Evolutionary conservation across 495 filamentous ascomycete species (phyloP), one percentile per base, ranked within the genome.

Genomic region (Emericellopsis terricola): DNA sequence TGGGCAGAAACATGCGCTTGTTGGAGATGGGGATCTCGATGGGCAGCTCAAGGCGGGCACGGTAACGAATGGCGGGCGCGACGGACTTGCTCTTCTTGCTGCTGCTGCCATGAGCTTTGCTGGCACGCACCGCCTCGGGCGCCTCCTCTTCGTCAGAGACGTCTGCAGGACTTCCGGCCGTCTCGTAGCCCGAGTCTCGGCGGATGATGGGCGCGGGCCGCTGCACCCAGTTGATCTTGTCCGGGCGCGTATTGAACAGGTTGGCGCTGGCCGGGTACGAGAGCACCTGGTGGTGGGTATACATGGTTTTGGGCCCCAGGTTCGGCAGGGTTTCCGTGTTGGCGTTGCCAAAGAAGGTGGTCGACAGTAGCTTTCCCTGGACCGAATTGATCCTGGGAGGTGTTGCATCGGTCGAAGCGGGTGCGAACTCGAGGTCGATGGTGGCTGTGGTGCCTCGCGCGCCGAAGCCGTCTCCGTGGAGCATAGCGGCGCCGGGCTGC

Each of bases 1-100:
- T 85, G 0, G 89, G 91, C 18, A 89, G 53, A 53, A 86, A 84
- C 2, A 71, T 60, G 40, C 75, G 80, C 42, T 68, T 71, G 33
- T 34, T 34, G 14, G 51, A 44, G 8, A 52, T 57, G 0, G 89
- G 84, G 1, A 92, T 59, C 0, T 66, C 60, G 49, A 97, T 56
- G 0, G 89, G 85, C 6, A 94, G 69, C 6, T 78, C 48, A 7
- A 94, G 46, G 3, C 57, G 60, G 1, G 83, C 63, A 2, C 69
- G 78, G 56, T 91, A 29, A n/a, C 15, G 20, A 57, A 51, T 27
- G 62, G 69, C n/a, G 55, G 57, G 15, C 14, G 29, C 9, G 28
- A 34, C 23, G 17, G 28, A 13, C 20, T 38, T 46, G 27, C 33
- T 42, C 16, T 17, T 27, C 17, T 33, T 7, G 19, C 36, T 27